phyloP scores from a whole-genome alignment of 441 rosid species.

The Adansonia gregorii region DNA sequence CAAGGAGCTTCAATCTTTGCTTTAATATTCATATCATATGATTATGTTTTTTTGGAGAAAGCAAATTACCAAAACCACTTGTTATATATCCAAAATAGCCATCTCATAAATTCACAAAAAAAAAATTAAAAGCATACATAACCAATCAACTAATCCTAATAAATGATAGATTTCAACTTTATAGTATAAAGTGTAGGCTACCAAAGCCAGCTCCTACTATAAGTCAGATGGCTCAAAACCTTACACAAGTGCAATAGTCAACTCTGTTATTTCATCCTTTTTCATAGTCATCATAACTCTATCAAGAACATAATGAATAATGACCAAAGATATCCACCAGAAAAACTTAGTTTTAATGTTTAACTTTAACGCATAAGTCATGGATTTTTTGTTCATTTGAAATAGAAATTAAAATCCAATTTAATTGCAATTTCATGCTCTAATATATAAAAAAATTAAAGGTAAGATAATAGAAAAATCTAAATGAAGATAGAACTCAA shows the following conservation, averaged over 20 bases:
- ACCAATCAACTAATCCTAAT: constrained; percentile 48
- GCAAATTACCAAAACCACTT: not conserved
- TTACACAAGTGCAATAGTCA: constrained; percentile 75
- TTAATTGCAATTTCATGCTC: no score
- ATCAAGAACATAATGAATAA: constrained; percentile 58
- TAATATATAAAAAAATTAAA: no score
- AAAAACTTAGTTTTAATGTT: no score
- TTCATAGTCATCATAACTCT: constrained; percentile 76
- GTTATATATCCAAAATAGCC: not conserved
- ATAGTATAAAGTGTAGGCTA: constrained; percentile 75
- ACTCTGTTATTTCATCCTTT: constrained; percentile 76
- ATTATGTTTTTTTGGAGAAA: constrained; percentile 66
- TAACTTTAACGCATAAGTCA: no score
- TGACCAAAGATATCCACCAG: no score
- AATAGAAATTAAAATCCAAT: no score
- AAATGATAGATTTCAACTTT: constrained; percentile 72
- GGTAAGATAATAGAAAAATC: no score
- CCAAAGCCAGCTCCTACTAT: constrained; percentile 67
- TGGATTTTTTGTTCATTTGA: no score
- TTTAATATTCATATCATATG: constrained; percentile 82
- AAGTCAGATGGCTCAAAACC: constrained; percentile 71
- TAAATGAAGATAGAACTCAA: no score
- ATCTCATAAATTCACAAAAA: not conserved
- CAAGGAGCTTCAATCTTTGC: constrained; percentile 84
- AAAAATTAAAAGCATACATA: not conserved